Base-by-base conservation (phyloP, 768 basidiomycete genomes). In the Punctularia strigosozonata region DNA sequence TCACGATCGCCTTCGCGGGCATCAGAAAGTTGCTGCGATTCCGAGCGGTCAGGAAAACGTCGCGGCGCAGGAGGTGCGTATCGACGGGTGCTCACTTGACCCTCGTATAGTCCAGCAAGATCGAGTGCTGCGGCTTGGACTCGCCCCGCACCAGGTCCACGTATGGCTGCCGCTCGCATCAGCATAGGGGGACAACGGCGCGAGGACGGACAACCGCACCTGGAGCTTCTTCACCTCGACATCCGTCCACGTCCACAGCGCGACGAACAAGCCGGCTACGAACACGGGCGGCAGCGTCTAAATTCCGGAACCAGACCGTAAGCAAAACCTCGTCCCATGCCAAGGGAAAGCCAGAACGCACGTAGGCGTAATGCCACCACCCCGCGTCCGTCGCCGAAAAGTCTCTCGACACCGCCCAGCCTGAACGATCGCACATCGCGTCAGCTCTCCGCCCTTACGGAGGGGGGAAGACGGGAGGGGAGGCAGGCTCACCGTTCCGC, bases 161-260 rank as follows among this genome's bases (percentile, higher is more conserved):
- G 47, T 75, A 76, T 5, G 74, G 74, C 69, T 74, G 30, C 26
- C 7, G 4, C 38, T 36, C 13, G 31, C 26, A 19, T 22, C 13
- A 35, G 20, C 31, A 25, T 43, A 18, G 41, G 33, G 30, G 24
- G 8, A 37, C 25, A 18, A 8, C 3, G 23, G 28, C n/a, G 22
- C n/a, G 23, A 25, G 38, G 23, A 25, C n/a, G 18, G 33, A 6
- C 17, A 3, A 12, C 33, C 52, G 21, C 36, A 66, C 69, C 60
- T 74, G 74, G 55, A 75, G 64, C 50, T 66, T 70, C 46, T 73
- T 71, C 36, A 77, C 68, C 43, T 73, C 73, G 19, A 69, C 59
- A 45, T 73, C 73, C 4, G 71, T 73, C 72, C 71, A 73, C 4
- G 68, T 54, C 72, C 72, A 75, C 38, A 72, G 42, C 0, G 65